These are phyloP conservation scores for Poa annua DNA, from an alignment of 176 grass and related monocot genomes.

Conservation along the genomic window DNA sequence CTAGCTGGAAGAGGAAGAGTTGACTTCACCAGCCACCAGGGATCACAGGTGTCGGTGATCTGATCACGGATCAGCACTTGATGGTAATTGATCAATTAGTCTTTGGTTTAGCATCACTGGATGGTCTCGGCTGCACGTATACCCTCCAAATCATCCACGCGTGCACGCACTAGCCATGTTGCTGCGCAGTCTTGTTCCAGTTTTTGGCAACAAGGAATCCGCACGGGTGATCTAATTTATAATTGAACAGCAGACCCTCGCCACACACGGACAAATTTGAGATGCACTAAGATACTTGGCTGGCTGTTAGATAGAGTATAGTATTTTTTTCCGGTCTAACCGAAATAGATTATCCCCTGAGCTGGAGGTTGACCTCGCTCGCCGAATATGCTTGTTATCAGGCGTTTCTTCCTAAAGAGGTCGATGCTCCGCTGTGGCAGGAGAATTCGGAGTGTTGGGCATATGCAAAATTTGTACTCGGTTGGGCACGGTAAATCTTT, in stretches of 20 bases:
- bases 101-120: neutral
- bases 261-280: neutral
- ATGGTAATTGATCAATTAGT: neutral
- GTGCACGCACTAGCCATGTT: neutral
- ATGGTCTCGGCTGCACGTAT: neutral
- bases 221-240: neutral
- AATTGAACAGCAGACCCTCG: neutral
- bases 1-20: neutral
- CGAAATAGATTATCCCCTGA: neutral
- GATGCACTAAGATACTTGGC: constrained; percentile 3
- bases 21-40: neutral
- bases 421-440: neutral
- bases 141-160: constrained; percentile 12
- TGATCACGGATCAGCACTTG: too few relatives aligned
- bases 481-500: too few relatives aligned
- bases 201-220: constrained; percentile 30
- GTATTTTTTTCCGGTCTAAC: neutral
- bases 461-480: neutral
- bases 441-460: neutral
- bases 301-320: neutral
- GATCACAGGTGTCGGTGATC: neutral
- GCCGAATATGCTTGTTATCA: neutral
- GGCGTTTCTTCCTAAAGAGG: neutral
- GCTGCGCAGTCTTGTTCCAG: neutral
- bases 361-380: neutral